Evolutionary conservation across 2,329 filamentous ascomycete genomes (phyloP), one percentile per base, ranked within the genome.

Genomic region (Arthrobotrys sphaeroides): DNA sequence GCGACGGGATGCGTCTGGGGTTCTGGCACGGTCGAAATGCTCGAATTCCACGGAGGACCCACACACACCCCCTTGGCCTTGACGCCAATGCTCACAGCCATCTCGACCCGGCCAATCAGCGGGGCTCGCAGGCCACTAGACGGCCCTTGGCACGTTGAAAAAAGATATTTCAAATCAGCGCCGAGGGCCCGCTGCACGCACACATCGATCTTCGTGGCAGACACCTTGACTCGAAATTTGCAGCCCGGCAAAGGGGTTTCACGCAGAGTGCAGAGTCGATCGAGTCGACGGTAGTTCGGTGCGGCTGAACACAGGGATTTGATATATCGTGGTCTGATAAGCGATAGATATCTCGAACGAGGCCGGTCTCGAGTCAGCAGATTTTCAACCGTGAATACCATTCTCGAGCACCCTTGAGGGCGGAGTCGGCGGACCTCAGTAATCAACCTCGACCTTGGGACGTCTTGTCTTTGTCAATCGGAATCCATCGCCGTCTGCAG

Each of bases 301-400:
- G 64, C 64, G 64, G 64, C 64, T 68, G 64, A 68, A 49, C n/a
- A 10, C 22, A 49, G 24, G 51, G 51, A 66, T 55, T 66, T 22
- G 36, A 12, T 33, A 59, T 49, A 9, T 24, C 24, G 7, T 68
- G 42, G 51, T 38, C 51, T 68, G 51, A 68, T 51, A 49, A 60
- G 64, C 45, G 45, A 67, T 45, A 67, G 43, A 43, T 22, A 38
- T 22, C 51, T 22, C 9, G 22, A 55, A n/a, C n/a, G 28, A 55
- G 13, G 10, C 28, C 10, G 16, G 28, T 13, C 28, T 40, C n/a
- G n/a, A 45, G 28, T 43, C 49, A 33, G 31, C 33, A 55, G 33
- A 55, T 55, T 45, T n/a, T n/a, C n/a, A n/a, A n/a, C n/a, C n/a
- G n/a, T n/a, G n/a, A n/a, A 31, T 13, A 33, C 18, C 18, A 33